Conservation (phyloP, 495 filamentous ascomycete species). For the Aspergillus bridgeri region DNA sequence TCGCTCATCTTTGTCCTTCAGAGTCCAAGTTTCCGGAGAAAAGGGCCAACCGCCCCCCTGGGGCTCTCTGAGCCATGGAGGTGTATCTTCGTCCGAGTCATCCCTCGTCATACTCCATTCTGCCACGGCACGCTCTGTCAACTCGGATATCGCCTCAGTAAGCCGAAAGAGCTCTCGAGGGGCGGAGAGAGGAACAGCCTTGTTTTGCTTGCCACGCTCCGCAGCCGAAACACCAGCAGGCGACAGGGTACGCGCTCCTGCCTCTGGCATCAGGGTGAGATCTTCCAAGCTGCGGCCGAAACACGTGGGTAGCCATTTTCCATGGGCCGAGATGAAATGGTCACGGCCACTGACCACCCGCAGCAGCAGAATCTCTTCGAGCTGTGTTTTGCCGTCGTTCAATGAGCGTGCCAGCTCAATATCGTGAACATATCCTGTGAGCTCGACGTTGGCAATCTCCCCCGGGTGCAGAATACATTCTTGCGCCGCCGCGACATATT, state of each 20-base stretch:
- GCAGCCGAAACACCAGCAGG: constrained; percentile 15
- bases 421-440: constrained; percentile 61
- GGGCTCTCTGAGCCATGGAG: constrained; percentile 57
- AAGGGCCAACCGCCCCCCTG: constrained; percentile 73
- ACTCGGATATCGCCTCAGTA: constrained; percentile 74
- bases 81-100: constrained; percentile 32
- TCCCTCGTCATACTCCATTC: constrained; percentile 78
- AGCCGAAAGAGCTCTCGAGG: constrained; percentile 85
- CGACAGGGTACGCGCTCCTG: constrained; percentile 56
- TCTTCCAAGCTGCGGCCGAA: constrained; percentile 82
- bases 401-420: constrained; percentile 61
- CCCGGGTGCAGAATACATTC: constrained; percentile 72
- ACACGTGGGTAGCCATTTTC: constrained; percentile 73
- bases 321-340: constrained; percentile 82
- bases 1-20: constrained; percentile 33
- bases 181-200: constrained; percentile 61
- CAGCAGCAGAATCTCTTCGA: constrained; percentile 90
- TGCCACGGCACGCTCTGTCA: constrained; percentile 70
- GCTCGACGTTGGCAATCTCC: constrained; percentile 66
- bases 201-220: constrained; percentile 33
- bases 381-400: constrained; percentile 60
- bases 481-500: constrained; percentile 27
- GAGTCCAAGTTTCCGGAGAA: constrained; percentile 46
- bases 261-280: constrained; percentile 78
- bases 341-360: constrained; percentile 81